phyloP scores from a whole-genome alignment of 1,139 yeast genomes.

The Arxiozyma slooffiae region DNA sequence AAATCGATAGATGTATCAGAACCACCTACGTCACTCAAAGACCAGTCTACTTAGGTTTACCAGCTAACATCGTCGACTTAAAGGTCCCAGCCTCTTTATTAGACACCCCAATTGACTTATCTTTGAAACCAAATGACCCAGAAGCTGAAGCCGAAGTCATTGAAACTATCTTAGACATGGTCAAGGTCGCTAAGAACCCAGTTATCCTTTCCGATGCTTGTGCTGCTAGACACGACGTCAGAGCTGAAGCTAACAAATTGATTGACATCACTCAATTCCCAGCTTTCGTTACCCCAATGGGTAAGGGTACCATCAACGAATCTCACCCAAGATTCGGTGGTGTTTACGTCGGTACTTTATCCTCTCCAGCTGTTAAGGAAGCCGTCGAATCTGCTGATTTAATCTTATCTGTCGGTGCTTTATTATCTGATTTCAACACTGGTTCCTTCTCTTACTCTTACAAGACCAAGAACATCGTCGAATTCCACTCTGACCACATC shows the following conservation, averaged over 20 bases:
- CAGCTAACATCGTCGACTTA: conserved; percentile 69
- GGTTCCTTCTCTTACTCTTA: conserved; percentile 80
- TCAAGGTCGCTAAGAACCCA: conserved; percentile 55
- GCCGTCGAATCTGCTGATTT: conserved; percentile 72
- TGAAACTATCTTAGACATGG: conserved; percentile 43
- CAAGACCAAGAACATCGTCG: conserved; percentile 68
- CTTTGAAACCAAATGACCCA: conserved; percentile 51
- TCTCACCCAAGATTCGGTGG: conserved; percentile 68
- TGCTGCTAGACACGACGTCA: conserved; percentile 67
- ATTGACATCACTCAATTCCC: conserved; percentile 71
- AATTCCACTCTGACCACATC: conserved; percentile 79
- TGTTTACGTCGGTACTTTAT: conserved; percentile 70
- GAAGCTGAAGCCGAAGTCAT: conserved; percentile 69
- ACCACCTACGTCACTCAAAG: conserved; percentile 64
- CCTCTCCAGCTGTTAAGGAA: conserved; percentile 63
- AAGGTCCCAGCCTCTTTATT: conserved; percentile 47
- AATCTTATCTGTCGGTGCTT: conserved; percentile 71
- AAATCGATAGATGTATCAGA: conserved; percentile 65
- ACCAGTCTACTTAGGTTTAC: conserved; percentile 77
- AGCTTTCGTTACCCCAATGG: conserved; percentile 83
- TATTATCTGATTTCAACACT: conserved; percentile 80
- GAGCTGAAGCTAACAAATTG: conserved; percentile 50
- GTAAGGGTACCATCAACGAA: conserved; percentile 74
- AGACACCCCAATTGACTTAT: conserved; percentile 55
- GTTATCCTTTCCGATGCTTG: conserved; percentile 78